Evolutionary conservation across 768 basidiomycete species (phyloP).

Genomic region (Collybia sordida): DNA sequence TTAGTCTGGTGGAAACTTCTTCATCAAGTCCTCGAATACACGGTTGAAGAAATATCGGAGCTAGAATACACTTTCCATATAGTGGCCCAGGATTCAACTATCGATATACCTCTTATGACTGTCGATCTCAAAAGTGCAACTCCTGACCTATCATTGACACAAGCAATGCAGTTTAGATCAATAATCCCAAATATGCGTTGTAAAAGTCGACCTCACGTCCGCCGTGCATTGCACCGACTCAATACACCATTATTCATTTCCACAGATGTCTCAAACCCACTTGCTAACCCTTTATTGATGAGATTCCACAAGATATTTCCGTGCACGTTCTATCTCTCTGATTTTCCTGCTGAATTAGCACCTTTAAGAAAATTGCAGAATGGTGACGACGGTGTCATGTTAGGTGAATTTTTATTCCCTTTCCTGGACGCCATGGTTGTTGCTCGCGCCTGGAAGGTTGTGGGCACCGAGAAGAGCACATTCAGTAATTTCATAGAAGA

Average conservation of each 20-base stretch:
- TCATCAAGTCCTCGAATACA: slow-evolving; percentile 42
- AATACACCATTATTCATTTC: slow-evolving; percentile 68
- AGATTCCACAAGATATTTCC: slow-evolving; percentile 57
- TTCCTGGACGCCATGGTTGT: slow-evolving; percentile 74
- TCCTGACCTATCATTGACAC: neutral
- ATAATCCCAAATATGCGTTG: slow-evolving; percentile 29
- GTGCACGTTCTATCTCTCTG: slow-evolving; percentile 57
- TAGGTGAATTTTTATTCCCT: slow-evolving; percentile 52
- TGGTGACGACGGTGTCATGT: slow-evolving; percentile 44
- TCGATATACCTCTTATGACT: neutral
- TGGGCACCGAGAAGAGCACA: slow-evolving; percentile 75
- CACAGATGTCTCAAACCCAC: slow-evolving; percentile 51
- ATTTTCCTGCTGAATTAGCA: slow-evolving; percentile 38
- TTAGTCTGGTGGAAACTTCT: slow-evolving; percentile 60
- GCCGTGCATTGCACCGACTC: slow-evolving; percentile 27
- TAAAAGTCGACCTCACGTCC: slow-evolving; percentile 34
- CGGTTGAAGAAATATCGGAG: slow-evolving; percentile 29
- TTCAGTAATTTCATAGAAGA: slow-evolving; percentile 71
- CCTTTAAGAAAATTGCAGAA: slow-evolving; percentile 37
- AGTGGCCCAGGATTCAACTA: neutral
- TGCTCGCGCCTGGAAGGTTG: slow-evolving; percentile 52
- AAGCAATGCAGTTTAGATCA: neutral
- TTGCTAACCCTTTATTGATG: slow-evolving; percentile 39
- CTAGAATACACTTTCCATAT: slow-evolving; percentile 21
- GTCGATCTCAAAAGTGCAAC: neutral